phyloP scores from a whole-genome alignment of 495 filamentous ascomycete genomes.

The Trichoderma asperelloides region DNA sequence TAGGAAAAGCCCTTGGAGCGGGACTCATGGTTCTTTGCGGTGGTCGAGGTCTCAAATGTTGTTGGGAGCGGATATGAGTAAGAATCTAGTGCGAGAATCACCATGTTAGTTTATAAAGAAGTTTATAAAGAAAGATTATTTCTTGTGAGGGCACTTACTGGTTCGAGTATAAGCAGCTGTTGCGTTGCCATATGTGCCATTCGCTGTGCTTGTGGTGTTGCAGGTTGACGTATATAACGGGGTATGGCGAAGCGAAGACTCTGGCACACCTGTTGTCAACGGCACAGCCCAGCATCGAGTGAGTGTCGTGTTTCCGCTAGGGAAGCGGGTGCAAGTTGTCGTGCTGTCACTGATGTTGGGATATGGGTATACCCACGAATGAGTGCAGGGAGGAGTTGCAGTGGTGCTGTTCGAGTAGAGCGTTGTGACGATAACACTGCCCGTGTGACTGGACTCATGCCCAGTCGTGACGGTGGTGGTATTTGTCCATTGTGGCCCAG shows the following conservation, averaged over 20 bases:
- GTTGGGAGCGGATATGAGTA: not conserved
- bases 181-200: not conserved
- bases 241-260: not conserved
- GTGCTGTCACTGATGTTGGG: not conserved
- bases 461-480: not conserved
- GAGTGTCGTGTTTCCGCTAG: not conserved
- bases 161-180: not conserved
- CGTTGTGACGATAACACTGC: not conserved
- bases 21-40: not conserved
- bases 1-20: not conserved
- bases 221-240: not conserved
- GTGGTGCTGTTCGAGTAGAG: not conserved
- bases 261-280: not conserved
- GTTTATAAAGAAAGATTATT: not conserved
- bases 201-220: not conserved
- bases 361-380: not conserved
- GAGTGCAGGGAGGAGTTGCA: not conserved
- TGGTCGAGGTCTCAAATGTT: not conserved
- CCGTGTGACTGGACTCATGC: not conserved
- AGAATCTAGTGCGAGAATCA: not conserved
- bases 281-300: conserved; percentile 1
- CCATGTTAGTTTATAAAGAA: not conserved
- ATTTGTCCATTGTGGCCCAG: not conserved
- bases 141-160: not conserved
- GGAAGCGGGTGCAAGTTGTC: not conserved